Evolutionary conservation across 192 early-diverging fungal species (phyloP), one percentile per base, ranked within the genome.

Genomic region (Coemansia sp.): DNA sequence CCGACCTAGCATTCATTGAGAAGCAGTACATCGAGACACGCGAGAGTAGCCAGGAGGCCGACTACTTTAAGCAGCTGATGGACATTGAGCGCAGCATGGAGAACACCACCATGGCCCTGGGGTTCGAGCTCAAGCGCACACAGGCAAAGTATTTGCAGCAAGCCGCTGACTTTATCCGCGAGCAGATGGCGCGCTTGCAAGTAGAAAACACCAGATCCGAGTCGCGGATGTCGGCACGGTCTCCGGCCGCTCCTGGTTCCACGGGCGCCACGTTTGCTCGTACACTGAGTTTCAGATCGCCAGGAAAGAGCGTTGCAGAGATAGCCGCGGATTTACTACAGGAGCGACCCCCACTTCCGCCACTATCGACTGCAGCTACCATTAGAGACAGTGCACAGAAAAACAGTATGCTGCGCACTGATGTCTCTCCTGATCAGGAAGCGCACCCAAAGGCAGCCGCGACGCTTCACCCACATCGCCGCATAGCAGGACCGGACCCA

Each of bases 21-120:
- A 51, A 59, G 29, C 79, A 81, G 70, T 81, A 72, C 30, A 61
- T 81, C 3, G 79, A 81, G 58, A 81, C 74, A 4, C 63, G 79
- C n/a, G 79, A 81, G 60, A 81, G 79, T 51, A 69, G 63, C 25
- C 63, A 69, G 40, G 79, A 81, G 25, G 79, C 67, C 0, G 74
- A 81, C 31, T 81, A 81, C 57, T 81, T 81, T 43, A 58, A 56
- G 56, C 72, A 75, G 58, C 64, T 81, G 28, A 81, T 81, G 79
- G 73, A 81, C 30, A 72, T 75, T 33, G 79, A 81, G 58, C 70
- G 64, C 34, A 75, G 73, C 64, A 81, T 81, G 79, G 79, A 81
- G 37, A 81, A 81, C 61, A 81, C 79, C 16, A 81, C 74, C 15
- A 75, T 81, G 49, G 78, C 78, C 9, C 51, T 81, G 51, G 78